Evolutionary conservation across 2,329 filamentous ascomycete genomes (phyloP).

Genomic region (Aureobasidium leucospermi): DNA sequence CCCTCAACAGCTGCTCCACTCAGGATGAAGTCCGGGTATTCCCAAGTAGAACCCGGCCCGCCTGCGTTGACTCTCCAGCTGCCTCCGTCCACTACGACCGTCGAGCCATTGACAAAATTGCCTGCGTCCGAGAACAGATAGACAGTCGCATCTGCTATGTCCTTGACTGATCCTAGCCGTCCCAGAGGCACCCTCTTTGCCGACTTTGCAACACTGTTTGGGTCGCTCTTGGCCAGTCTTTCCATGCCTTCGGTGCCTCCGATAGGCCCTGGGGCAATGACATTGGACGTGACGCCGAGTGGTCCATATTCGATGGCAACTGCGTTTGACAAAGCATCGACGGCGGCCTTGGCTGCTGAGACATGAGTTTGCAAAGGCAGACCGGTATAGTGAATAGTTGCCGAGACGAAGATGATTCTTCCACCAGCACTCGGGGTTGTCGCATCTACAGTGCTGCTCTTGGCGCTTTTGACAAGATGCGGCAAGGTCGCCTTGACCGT

Average conservation of each 20-base stretch:
- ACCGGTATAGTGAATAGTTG: constrained; percentile 85
- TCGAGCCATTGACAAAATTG: constrained; percentile 77
- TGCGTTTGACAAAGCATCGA: constrained; percentile 75
- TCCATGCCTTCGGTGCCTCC: constrained; percentile 63
- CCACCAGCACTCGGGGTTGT: constrained; percentile 54
- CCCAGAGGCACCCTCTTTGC: constrained; percentile 57
- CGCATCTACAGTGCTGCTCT: constrained; percentile 34
- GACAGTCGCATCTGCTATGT: constrained; percentile 88
- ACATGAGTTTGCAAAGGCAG: constrained; percentile 82
- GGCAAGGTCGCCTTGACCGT: constrained; percentile 88
- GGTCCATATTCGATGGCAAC: constrained; percentile 88
- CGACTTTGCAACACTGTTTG: constrained; percentile 25
- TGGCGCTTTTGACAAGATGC: constrained; percentile 68
- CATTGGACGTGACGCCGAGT: constrained; percentile 76
- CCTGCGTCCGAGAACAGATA: constrained; percentile 81
- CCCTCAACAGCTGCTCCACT: constrained; percentile 47
- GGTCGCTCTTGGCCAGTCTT: constrained; percentile 32
- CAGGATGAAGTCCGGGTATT: constrained; percentile 54
- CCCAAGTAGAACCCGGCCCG: constrained; percentile 32
- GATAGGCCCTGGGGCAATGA: constrained; percentile 83
- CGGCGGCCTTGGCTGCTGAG: constrained; percentile 81
- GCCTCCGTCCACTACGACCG: constrained; percentile 60
- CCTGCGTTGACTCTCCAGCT: constrained; percentile 39
- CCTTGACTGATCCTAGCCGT: constrained; percentile 69
- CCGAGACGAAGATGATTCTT: constrained; percentile 82